Evolutionary conservation across 2,329 filamentous ascomycete genomes (phyloP).

Genomic region (Monosporascus sp.): DNA sequence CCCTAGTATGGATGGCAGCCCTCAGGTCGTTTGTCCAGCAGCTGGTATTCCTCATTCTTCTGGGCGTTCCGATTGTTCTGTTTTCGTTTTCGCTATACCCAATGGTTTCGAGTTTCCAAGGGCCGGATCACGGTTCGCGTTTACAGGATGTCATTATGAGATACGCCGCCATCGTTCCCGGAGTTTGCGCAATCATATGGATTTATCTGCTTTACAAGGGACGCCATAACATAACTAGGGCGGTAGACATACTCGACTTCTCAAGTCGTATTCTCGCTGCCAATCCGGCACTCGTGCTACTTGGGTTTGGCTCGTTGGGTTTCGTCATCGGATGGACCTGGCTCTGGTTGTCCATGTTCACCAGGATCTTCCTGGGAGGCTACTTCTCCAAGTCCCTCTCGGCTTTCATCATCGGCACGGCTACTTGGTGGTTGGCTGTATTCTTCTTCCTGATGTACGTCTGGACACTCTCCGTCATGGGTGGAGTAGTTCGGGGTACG

Average conservation of each 20-base stretch:
- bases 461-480: slow-evolving; percentile 85
- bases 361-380: slow-evolving; percentile 88
- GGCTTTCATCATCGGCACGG: slow-evolving; percentile 74
- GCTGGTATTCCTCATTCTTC: slow-evolving; percentile 73
- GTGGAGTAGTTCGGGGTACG: slow-evolving; percentile 82
- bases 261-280: slow-evolving; percentile 80
- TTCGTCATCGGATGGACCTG: slow-evolving; percentile 86
- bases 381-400: slow-evolving; percentile 62
- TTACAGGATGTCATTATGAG: slow-evolving; percentile 89
- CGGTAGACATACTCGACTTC: slow-evolving; percentile 87
- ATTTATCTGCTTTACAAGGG: slow-evolving; percentile 76
- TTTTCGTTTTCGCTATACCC: slow-evolving; percentile 89
- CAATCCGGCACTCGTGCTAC: slow-evolving; percentile 73
- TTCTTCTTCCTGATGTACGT: slow-evolving; percentile 93
- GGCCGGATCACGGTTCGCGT: slow-evolving; percentile 65
- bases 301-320: slow-evolving; percentile 75
- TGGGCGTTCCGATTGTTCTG: slow-evolving; percentile 81
- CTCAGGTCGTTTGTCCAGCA: slow-evolving; percentile 81
- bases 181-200: slow-evolving; percentile 70
- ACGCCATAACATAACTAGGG: slow-evolving; percentile 73
- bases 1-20: slow-evolving; percentile 83
- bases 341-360: slow-evolving; percentile 96
- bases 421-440: slow-evolving; percentile 91
- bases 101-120: slow-evolving; percentile 83
- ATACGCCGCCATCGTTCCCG: slow-evolving; percentile 75